phyloP scores from a whole-genome alignment of 2,329 filamentous ascomycete genomes.

The Exophiala aquamarina region DNA sequence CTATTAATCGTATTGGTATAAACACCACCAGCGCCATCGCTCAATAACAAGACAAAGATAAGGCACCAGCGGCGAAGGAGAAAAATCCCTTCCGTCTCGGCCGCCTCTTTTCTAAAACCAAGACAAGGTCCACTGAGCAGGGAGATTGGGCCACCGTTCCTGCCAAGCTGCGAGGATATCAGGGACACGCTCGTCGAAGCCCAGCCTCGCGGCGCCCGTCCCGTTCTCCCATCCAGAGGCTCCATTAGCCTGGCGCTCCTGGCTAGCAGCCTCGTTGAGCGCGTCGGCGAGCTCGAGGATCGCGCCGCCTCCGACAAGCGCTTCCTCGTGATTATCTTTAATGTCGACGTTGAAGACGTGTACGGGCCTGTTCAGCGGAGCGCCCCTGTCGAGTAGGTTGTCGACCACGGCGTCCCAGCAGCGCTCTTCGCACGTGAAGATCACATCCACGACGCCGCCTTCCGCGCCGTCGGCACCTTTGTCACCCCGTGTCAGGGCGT shows the following conservation, averaged over 20 bases:
- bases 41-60: too few species aligned
- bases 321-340: conserved; percentile 97
- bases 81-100: not conserved
- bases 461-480: conserved; percentile 80
- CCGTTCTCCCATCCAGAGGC: conserved; percentile 68
- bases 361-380: conserved; percentile 84
- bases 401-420: conserved; percentile 98
- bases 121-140: conserved; percentile 88
- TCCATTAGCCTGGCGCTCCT: conserved; percentile 71
- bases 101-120: conserved; percentile 68
- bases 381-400: conserved; percentile 81
- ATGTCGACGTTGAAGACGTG: conserved; percentile 99
- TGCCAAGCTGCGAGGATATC: conserved; percentile 93
- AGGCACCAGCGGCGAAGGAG: too few species aligned
- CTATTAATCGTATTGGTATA: not conserved
- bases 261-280: conserved; percentile 74
- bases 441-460: conserved; percentile 84
- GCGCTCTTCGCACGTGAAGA: conserved; percentile 95
- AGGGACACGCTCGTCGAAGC: conserved; percentile 90
- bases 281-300: conserved; percentile 88
- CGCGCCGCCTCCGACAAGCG: conserved; percentile 81
- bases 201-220: conserved; percentile 63
- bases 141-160: conserved; percentile 87
- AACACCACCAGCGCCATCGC: conserved; percentile 21
- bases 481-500: conserved; percentile 67